Percentiles rank a stretch among this genome's conserved stretches.
These are phyloP conservation scores for Fusarium mangiferae DNA, from an alignment of 2,329 filamentous ascomycete genomes.

Conservation along the genomic window DNA sequence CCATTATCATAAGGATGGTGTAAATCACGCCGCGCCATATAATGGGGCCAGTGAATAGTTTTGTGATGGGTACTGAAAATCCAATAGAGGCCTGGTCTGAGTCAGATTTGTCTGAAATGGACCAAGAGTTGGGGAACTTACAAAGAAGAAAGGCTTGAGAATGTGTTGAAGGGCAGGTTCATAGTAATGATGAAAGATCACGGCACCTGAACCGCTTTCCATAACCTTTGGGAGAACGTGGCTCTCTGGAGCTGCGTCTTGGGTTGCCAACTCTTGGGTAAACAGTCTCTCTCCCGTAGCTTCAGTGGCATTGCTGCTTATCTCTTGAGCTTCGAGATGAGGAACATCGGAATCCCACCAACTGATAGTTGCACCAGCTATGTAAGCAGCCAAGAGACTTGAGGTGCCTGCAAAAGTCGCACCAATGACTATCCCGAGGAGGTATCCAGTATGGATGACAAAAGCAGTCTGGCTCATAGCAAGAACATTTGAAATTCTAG, in stretches of 20 bases:
- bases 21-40: slow-evolving; percentile 82
- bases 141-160: slow-evolving; percentile 79
- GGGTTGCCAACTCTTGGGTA: neutral
- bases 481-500: slow-evolving; percentile 43
- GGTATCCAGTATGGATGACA: slow-evolving; percentile 57
- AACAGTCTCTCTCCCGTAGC: neutral
- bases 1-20: slow-evolving; percentile 73
- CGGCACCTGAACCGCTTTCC: slow-evolving; percentile 10
- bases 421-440: slow-evolving; percentile 61
- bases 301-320: neutral
- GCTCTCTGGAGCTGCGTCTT: neutral
- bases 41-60: slow-evolving; percentile 71
- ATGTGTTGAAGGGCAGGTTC: slow-evolving; percentile 57
- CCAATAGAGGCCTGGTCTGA: slow-evolving; percentile 67
- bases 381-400: slow-evolving; percentile 70
- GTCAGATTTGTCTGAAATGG: neutral
- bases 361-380: slow-evolving; percentile 66
- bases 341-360: slow-evolving; percentile 65
- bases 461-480: slow-evolving; percentile 51
- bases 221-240: neutral
- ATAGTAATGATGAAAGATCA: slow-evolving; percentile 47
- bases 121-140: slow-evolving; percentile 44
- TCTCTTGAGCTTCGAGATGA: slow-evolving; percentile 16
- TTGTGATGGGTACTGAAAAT: slow-evolving; percentile 79
- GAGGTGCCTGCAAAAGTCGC: slow-evolving; percentile 71